These are phyloP conservation scores for Cokeromyces recurvatus DNA, from an alignment of 371 early-diverging fungal species.

Conservation along the genomic window DNA sequence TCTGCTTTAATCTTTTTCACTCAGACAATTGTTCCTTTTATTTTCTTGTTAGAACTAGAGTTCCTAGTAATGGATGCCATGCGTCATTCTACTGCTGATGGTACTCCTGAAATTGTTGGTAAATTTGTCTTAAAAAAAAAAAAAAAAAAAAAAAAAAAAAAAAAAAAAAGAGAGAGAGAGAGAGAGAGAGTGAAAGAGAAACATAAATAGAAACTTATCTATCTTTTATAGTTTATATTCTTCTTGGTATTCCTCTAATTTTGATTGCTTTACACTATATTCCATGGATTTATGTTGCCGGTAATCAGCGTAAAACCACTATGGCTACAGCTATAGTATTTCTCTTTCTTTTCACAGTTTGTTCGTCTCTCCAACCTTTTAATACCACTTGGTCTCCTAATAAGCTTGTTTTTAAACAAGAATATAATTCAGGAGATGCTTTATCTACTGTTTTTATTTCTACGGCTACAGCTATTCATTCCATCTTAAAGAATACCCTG, in stretches of 20 bases:
- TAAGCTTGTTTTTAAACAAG: conserved; percentile 33
- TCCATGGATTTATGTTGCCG: conserved; percentile 37
- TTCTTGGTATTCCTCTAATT: conserved; percentile 22
- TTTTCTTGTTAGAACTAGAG: conserved; percentile 37
- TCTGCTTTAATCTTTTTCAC: conserved; percentile 31
- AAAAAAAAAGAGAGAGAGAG: no score
- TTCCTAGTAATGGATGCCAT: conserved; percentile 50
- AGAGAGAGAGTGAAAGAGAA: no score
- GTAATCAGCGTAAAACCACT: conserved; percentile 14
- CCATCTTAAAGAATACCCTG: conserved; percentile 17
- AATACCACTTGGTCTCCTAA: conserved; percentile 38
- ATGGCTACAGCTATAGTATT: conserved; percentile 5
- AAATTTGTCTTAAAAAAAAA: background rate
- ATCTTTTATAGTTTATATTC: conserved; percentile 32
- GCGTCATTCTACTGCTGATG: conserved; percentile 54
- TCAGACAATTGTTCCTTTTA: conserved; percentile 39
- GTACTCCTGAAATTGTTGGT: conserved; percentile 49
- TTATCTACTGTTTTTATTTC: conserved; percentile 24
- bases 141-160: no score
- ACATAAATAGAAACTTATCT: no score
- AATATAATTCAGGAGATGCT: conserved; percentile 23
- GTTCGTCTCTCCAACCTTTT: conserved; percentile 31
- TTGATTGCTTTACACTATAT: conserved; percentile 22
- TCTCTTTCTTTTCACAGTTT: conserved; percentile 27
- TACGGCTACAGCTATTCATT: conserved; percentile 18